These are phyloP conservation scores for Phoenix roebelenii DNA, from an alignment of 176 grass and related monocot genomes.

Conservation along the genomic window DNA sequence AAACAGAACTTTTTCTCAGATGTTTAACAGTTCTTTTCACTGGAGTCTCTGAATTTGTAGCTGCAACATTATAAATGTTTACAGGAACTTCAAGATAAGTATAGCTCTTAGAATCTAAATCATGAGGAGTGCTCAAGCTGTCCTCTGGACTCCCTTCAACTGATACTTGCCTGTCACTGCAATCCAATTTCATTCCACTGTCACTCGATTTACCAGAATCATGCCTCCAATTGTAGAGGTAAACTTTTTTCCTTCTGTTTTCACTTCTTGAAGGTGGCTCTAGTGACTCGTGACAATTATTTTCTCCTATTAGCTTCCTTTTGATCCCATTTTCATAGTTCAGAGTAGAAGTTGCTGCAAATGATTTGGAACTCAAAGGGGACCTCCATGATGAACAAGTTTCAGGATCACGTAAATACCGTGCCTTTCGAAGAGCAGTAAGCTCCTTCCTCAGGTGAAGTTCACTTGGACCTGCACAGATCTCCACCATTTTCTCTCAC, in stretches of 20 bases:
- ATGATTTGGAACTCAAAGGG: conserved; percentile 38
- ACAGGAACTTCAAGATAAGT: conserved; percentile 38
- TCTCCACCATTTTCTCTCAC: conserved; percentile 36
- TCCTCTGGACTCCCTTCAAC: conserved; percentile 31
- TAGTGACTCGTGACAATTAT: conserved; percentile 13
- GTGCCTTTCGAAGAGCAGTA: conserved; percentile 45
- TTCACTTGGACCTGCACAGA: conserved; percentile 60
- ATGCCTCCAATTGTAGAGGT: conserved; percentile 82
- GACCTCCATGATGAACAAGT: conserved; percentile 69
- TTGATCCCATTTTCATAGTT: conserved; percentile 11
- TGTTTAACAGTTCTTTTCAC: conserved; percentile 43
- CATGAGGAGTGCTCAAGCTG: conserved; percentile 34
- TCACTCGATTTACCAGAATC: conserved; percentile 55
- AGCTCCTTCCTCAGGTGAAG: conserved; percentile 76
- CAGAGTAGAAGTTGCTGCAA: conserved; percentile 28
- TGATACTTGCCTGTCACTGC: conserved; percentile 34
- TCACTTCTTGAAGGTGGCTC: conserved; percentile 27
- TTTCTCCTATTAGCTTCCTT: conserved; percentile 17
- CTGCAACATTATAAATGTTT: conserved; percentile 28
- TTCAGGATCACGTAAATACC: conserved; percentile 49
- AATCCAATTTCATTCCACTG: conserved; percentile 50
- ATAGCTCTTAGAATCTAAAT: conserved; percentile 29
- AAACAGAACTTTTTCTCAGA: conserved; percentile 39
- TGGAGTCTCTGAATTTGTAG: conserved; percentile 38
- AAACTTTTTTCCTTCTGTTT: conserved; percentile 55